Conservation (phyloP, 2,329 filamentous ascomycete genomes). For the Pestalotiopsis sp. region DNA sequence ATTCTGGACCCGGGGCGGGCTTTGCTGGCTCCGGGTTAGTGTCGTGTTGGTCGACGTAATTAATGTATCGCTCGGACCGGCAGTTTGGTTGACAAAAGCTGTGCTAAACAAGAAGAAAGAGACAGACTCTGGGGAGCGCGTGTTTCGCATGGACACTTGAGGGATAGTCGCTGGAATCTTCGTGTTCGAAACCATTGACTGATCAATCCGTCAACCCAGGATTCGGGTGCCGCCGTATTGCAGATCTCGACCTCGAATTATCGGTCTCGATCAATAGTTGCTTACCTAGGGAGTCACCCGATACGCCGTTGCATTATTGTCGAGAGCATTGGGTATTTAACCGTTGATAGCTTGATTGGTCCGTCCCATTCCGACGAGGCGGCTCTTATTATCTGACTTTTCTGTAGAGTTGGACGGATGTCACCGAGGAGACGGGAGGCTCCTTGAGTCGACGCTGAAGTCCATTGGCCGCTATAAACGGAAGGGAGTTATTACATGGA, state of each 20-base stretch:
- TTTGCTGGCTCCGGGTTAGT: neutral
- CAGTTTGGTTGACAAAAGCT: neutral
- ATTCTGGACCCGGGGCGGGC: neutral
- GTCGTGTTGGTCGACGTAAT: neutral
- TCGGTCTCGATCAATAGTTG: neutral
- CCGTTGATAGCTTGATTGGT: slow-evolving; percentile 3
- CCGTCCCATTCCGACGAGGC: neutral
- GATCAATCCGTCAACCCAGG: neutral
- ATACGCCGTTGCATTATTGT: neutral
- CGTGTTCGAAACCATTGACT: neutral
- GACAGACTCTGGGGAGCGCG: neutral
- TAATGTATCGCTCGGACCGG: neutral
- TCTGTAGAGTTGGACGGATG: too few relatives aligned
- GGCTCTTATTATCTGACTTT: neutral
- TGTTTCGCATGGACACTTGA: neutral
- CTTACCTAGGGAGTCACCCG: neutral
- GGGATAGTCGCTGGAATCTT: neutral
- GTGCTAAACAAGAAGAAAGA: neutral
- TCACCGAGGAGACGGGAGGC: too few relatives aligned
- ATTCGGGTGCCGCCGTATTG: too few relatives aligned
- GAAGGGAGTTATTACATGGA: too few relatives aligned
- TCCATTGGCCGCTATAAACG: too few relatives aligned
- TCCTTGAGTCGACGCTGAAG: too few relatives aligned
- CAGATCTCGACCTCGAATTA: neutral
- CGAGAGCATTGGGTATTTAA: neutral